A percentile compares a stretch with the other conserved stretches of the same genome.
Conservation (phyloP, 495 filamentous ascomycete genomes). For the Penicillium maclennaniae region DNA sequence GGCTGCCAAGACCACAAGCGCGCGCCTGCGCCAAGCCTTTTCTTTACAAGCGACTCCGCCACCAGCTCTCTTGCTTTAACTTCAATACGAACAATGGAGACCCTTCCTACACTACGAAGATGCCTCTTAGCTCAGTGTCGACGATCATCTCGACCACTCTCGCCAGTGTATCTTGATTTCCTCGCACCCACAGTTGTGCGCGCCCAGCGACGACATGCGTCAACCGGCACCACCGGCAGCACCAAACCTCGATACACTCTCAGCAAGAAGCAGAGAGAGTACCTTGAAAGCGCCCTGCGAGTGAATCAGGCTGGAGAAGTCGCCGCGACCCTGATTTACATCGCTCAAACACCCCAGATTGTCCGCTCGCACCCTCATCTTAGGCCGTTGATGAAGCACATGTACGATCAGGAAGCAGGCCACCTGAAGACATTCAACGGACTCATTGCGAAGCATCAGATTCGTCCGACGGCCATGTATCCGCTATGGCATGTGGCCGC, state of each 20-base stretch:
- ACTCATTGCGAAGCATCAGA: conserved; percentile 78
- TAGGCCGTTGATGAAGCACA: conserved; percentile 86
- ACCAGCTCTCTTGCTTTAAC: neutral
- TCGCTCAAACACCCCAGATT: conserved; percentile 72
- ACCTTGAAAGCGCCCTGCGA: conserved; percentile 76
- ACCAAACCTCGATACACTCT: conserved; percentile 57
- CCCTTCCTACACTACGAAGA: conserved; percentile 17
- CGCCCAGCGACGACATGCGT: conserved; percentile 27
- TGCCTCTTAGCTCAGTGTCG: conserved; percentile 16
- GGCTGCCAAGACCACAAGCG: conserved; percentile 25
- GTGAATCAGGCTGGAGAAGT: conserved; percentile 91
- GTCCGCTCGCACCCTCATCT: conserved; percentile 77
- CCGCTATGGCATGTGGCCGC: conserved; percentile 86
- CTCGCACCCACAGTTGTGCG: conserved; percentile 35
- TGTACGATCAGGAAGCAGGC: conserved; percentile 93
- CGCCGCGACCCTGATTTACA: conserved; percentile 82
- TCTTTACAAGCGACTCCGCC: neutral
- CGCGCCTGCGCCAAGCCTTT: conserved; percentile 20
- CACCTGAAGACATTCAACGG: conserved; percentile 84
- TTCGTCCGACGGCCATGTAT: conserved; percentile 92
- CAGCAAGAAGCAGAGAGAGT: conserved; percentile 64
- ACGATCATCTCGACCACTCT: conserved; percentile 8
- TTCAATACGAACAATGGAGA: conserved; percentile 13
- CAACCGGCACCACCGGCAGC: conserved; percentile 18
- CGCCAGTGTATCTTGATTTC: conserved; percentile 39